These are phyloP conservation scores for Cladophialophora chaetospira DNA, from an alignment of 2,329 filamentous ascomycete genomes.

Conservation along the genomic window DNA sequence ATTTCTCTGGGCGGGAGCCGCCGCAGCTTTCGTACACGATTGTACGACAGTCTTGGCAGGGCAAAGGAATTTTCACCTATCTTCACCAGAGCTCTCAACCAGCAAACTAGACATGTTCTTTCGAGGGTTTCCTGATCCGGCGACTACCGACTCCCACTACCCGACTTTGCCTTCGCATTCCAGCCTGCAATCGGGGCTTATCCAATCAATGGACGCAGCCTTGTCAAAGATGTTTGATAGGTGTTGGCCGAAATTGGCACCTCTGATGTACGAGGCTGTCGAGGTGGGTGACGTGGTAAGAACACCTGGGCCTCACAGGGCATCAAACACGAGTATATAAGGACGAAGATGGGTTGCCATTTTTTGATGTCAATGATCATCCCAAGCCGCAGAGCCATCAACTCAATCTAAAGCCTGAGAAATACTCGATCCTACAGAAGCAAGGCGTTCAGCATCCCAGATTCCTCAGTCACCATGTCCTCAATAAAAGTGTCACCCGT, in stretches of 20 bases:
- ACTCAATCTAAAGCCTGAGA: too few relatives aligned
- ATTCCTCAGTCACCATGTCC: slow-evolving; percentile 15
- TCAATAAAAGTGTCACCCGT: slow-evolving; percentile 21
- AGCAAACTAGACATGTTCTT: too few relatives aligned
- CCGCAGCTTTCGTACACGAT: slow-evolving; percentile 1
- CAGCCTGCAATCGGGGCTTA: background rate
- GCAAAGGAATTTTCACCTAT: background rate
- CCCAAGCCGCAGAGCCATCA: too few relatives aligned
- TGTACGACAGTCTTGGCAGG: background rate
- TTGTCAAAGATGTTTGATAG: slow-evolving; percentile 4
- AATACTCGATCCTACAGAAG: background rate
- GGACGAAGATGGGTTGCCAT: too few relatives aligned
- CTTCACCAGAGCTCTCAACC: too few relatives aligned
- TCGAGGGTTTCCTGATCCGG: too few relatives aligned
- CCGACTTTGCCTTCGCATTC: background rate
- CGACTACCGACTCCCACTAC: too few relatives aligned
- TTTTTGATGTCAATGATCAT: too few relatives aligned
- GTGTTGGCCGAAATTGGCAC: slow-evolving; percentile 3
- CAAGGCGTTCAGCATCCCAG: background rate
- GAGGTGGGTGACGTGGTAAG: background rate
- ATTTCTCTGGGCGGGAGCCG: background rate
- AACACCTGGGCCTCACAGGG: background rate
- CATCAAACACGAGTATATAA: background rate
- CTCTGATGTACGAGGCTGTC: slow-evolving; percentile 14
- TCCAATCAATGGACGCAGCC: background rate